A percentile compares a stretch with the other conserved stretches of the same genome.
Evolutionary conservation across 129 eudicot species (phyloP).

Genomic region (Centaurea solstitialis): DNA sequence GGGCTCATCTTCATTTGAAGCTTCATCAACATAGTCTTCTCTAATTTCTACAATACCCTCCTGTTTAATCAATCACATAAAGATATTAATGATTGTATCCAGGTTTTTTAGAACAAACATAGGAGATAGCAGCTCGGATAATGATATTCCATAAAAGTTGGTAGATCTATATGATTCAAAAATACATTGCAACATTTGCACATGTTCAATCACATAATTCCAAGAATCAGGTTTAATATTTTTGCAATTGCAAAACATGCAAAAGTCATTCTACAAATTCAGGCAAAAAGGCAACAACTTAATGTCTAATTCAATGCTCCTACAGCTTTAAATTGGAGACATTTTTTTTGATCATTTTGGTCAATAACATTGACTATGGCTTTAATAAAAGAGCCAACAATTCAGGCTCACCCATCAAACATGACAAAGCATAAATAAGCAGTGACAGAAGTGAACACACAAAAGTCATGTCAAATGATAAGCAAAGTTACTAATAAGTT

Average conservation of each 20-base stretch:
- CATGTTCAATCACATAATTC: background rate
- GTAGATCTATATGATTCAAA: background rate
- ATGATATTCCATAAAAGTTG: background rate
- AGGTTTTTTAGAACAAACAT: background rate
- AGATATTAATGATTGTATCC: conserved; percentile 10
- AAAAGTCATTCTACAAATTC: background rate
- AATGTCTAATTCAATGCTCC: background rate
- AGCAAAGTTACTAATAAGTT: background rate
- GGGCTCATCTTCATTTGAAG: conserved; percentile 25
- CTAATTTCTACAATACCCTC: conserved; percentile 90
- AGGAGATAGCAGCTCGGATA: background rate
- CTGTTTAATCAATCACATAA: conserved; percentile 41
- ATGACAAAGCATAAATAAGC: background rate
- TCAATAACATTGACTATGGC: background rate
- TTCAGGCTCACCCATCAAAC: background rate
- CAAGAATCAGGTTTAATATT: conserved; percentile 6
- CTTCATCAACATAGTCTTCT: conserved; percentile 80
- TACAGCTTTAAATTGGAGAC: background rate
- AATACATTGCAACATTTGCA: background rate
- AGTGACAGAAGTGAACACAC: background rate
- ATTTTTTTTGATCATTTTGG: background rate
- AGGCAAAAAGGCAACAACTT: background rate
- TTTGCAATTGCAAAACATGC: background rate
- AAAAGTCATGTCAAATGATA: background rate
- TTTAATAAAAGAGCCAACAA: background rate